Conservation (phyloP, 2,329 filamentous ascomycete genomes). For the Moelleriella libera region DNA sequence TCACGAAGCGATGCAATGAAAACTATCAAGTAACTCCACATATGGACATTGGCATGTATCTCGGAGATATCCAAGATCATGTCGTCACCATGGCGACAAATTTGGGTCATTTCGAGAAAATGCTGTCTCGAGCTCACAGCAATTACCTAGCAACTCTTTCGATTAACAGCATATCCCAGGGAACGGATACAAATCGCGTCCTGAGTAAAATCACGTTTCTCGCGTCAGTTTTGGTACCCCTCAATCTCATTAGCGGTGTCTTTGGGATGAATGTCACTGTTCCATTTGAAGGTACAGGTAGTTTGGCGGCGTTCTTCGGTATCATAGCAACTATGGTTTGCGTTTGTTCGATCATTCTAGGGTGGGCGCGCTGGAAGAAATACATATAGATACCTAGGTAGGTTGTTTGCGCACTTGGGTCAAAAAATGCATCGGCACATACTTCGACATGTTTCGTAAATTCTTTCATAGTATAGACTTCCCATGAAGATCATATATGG, state of each 20-base stretch:
- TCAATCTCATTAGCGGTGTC: conserved; percentile 80
- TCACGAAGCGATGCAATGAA: conserved; percentile 97
- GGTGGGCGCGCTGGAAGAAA: conserved; percentile 28
- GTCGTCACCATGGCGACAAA: conserved; percentile 99
- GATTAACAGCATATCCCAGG: conserved; percentile 79
- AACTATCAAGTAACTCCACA: conserved; percentile 90
- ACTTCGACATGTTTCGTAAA: too few species aligned
- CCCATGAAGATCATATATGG: too few species aligned
- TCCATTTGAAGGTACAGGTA: conserved; percentile 41
- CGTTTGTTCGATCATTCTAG: conserved; percentile 32
- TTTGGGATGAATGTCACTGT: conserved; percentile 81
- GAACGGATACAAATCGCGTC: conserved; percentile 75
- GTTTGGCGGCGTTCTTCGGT: conserved; percentile 40
- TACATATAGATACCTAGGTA: conserved; percentile 24
- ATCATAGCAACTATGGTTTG: conserved; percentile 37
- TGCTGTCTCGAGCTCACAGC: conserved; percentile 83
- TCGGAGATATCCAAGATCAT: conserved; percentile 97
- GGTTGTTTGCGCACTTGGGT: too few species aligned
- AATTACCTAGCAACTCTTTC: conserved; percentile 94
- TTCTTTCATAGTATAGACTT: too few species aligned
- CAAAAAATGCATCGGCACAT: too few species aligned
- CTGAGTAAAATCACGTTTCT: conserved; percentile 92
- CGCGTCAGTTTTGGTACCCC: conserved; percentile 87
- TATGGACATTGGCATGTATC: conserved; percentile 91
- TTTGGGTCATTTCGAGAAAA: conserved; percentile 91